Conservation (phyloP, 2,329 filamentous ascomycete genomes). For the Metarhizium guizhouense region DNA sequence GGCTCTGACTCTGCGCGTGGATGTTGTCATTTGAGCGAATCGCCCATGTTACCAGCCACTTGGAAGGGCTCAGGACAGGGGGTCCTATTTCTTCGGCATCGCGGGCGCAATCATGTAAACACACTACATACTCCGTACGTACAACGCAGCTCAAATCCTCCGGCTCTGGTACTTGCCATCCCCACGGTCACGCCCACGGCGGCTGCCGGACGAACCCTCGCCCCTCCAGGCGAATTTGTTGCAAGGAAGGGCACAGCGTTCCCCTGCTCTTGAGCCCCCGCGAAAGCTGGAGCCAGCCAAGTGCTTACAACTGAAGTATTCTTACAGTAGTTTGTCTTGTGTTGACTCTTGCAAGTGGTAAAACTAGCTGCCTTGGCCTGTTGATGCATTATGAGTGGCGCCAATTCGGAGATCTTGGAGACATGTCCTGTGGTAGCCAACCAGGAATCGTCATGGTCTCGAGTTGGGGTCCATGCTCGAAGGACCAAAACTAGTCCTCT, state of each 20-base stretch:
- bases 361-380: constrained; percentile 1
- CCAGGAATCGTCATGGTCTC: constrained; percentile 12
- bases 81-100: not conserved
- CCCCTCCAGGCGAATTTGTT: not conserved
- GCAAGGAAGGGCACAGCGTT: not conserved
- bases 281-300: not conserved
- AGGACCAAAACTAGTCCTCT: not conserved
- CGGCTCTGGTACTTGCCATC: not conserved
- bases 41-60: constrained; percentile 2
- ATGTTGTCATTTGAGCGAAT: constrained; percentile 2
- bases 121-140: no score
- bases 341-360: not conserved
- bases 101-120: not conserved
- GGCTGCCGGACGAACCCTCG: constrained; percentile 7
- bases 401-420: constrained; percentile 23
- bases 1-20: not conserved
- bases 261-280: not conserved
- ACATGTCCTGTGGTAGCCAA: constrained; percentile 17
- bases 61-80: not conserved
- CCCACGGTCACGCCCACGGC: not conserved
- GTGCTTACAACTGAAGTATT: not conserved
- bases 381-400: constrained; percentile 23
- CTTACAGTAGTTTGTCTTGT: not conserved
- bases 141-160: not conserved
- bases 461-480: not conserved